Percentiles rank a stretch among this genome's conserved stretches.
Conservation (phyloP, 306 rosid genomes). For the Adenanthera pavonina region DNA sequence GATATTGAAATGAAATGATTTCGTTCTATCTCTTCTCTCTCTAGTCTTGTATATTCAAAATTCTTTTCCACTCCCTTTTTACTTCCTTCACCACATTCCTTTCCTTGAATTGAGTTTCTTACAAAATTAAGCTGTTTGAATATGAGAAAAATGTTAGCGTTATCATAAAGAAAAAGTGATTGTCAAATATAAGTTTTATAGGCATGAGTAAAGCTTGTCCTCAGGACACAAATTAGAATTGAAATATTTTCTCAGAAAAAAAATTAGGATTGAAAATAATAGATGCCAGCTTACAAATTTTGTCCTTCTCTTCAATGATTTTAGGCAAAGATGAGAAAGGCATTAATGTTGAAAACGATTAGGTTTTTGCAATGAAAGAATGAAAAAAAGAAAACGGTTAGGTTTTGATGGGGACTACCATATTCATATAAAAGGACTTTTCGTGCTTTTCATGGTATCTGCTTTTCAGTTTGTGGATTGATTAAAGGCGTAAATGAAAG, state of each 20-base stretch:
- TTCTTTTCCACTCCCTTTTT: background rate
- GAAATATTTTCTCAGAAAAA: too few species aligned
- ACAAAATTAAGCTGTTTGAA: background rate
- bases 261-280: background rate
- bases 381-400: too few species aligned
- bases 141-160: too few species aligned
- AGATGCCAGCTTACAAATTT: background rate
- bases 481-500: background rate
- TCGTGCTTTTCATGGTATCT: background rate
- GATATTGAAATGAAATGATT: background rate
- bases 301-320: background rate
- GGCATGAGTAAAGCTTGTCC: too few species aligned
- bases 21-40: background rate
- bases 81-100: too few species aligned
- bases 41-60: background rate
- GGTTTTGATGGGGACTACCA: background rate
- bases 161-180: too few species aligned
- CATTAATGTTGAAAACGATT: background rate
- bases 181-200: too few species aligned
- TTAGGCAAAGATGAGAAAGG: background rate
- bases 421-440: background rate
- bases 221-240: too few species aligned
- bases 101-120: background rate
- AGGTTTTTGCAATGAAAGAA: too few species aligned
- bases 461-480: background rate